Evolutionary conservation across 2,329 filamentous ascomycete species (phyloP).

Genomic region (Calonectria naviculata): DNA sequence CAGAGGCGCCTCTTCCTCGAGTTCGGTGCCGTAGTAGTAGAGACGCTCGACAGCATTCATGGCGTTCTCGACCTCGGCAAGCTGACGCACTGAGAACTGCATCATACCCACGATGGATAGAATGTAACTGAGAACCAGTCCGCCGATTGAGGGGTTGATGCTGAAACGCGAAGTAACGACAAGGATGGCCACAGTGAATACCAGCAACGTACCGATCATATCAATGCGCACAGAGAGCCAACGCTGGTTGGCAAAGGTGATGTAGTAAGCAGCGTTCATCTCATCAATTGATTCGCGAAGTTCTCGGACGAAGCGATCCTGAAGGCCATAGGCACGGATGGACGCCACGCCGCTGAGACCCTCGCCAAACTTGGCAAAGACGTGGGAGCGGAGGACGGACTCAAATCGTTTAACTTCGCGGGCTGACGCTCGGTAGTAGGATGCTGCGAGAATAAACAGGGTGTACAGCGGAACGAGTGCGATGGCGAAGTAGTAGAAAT

Average conservation of each 20-base stretch:
- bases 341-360: constrained; percentile 85
- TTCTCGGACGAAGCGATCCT: constrained; percentile 77
- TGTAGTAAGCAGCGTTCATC: constrained; percentile 94
- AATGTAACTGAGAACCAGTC: constrained; percentile 93
- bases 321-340: constrained; percentile 89
- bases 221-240: constrained; percentile 92
- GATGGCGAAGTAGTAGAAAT: constrained; percentile 86
- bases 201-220: constrained; percentile 82
- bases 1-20: constrained; percentile 90
- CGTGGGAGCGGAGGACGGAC: constrained; percentile 84
- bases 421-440: constrained; percentile 91
- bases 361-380: constrained; percentile 93
- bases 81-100: constrained; percentile 92
- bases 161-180: constrained; percentile 92
- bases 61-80: constrained; percentile 96
- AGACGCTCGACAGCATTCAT: constrained; percentile 97
- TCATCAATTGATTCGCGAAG: constrained; percentile 82
- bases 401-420: constrained; percentile 96
- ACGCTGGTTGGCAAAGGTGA: constrained; percentile 95
- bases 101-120: constrained; percentile 94
- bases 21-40: constrained; percentile 85
- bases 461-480: constrained; percentile 74
- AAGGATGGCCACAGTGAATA: constrained; percentile 89
- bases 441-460: constrained; percentile 83
- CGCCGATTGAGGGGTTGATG: constrained; percentile 85